phyloP scores from a whole-genome alignment of 2,329 filamentous ascomycete species.

The Phialophora chinensis region DNA sequence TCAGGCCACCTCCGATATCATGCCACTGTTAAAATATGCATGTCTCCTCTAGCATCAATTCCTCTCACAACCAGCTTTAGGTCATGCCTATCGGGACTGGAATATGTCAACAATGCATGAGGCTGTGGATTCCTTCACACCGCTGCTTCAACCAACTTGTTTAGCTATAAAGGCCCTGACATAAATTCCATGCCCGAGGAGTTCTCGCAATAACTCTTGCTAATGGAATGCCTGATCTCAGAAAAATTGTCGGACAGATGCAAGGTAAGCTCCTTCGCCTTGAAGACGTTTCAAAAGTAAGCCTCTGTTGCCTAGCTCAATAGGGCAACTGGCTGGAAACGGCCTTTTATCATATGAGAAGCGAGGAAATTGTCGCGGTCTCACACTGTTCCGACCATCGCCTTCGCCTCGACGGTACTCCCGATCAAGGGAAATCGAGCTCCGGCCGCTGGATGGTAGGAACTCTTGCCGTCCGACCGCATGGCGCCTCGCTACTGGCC shows the following conservation, averaged over 20 bases:
- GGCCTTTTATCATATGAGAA: not conserved
- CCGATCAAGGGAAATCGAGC: not conserved
- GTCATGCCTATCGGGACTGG: not conserved
- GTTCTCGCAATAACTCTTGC: not conserved
- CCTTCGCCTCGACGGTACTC: not conserved
- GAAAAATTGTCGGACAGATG: not conserved
- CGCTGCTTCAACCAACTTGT: not conserved
- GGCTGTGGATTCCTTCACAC: not conserved
- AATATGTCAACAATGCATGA: not conserved
- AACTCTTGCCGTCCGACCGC: not conserved
- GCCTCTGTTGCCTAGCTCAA: not conserved
- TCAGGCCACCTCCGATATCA: not conserved
- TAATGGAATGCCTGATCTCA: not conserved
- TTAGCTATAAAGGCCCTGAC: not conserved
- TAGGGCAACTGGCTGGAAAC: not conserved
- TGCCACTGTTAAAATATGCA: not conserved
- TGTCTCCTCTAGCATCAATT: not conserved
- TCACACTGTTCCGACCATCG: not conserved
- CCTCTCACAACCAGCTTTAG: not conserved
- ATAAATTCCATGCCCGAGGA: not conserved
- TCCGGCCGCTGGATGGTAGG: not conserved
- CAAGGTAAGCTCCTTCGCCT: not conserved
- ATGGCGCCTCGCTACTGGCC: not conserved
- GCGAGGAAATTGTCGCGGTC: not conserved
- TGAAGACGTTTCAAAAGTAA: not conserved